phyloP scores from a whole-genome alignment of 2,329 filamentous ascomycete species.

The Blumeriella jaapii region DNA sequence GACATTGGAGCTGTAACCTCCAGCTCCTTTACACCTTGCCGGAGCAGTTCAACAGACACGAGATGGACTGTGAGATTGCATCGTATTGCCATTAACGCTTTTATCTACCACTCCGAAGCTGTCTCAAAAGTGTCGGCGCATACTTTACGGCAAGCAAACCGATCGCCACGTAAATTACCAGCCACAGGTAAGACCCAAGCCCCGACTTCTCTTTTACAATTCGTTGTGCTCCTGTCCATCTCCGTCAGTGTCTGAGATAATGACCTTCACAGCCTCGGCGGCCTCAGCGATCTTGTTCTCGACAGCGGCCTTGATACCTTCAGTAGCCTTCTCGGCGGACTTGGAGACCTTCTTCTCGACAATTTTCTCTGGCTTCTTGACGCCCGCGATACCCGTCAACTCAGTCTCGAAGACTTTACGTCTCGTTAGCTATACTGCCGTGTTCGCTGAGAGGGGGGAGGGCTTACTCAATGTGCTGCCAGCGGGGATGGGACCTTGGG shows the following conservation, averaged over 20 bases:
- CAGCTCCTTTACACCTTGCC: no score
- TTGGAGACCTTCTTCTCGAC: constrained; percentile 21
- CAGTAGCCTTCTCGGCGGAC: constrained; percentile 19
- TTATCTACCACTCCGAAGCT: neutral
- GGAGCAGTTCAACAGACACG: no score
- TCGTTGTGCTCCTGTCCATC: constrained; percentile 47
- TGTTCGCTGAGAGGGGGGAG: constrained; percentile 4
- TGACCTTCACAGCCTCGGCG: constrained; percentile 41
- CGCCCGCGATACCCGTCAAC: constrained; percentile 71
- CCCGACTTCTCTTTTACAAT: constrained; percentile 32
- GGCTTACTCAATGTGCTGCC: constrained; percentile 62
- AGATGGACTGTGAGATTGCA: no score
- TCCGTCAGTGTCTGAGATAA: constrained; percentile 43
- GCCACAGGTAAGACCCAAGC: neutral
- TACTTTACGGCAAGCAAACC: neutral
- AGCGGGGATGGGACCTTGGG: constrained; percentile 72
- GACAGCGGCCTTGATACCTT: constrained; percentile 30
- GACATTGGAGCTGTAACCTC: no score
- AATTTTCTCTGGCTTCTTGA: constrained; percentile 31
- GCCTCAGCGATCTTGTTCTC: constrained; percentile 38
- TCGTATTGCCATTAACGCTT: neutral
- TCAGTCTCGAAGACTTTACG: constrained; percentile 77
- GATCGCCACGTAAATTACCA: neutral
- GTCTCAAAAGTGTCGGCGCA: neutral
- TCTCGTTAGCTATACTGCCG: constrained; percentile 10